Evolutionary conservation across 2,329 filamentous ascomycete genomes (phyloP).

Genomic region (Beauveria caledonica): DNA sequence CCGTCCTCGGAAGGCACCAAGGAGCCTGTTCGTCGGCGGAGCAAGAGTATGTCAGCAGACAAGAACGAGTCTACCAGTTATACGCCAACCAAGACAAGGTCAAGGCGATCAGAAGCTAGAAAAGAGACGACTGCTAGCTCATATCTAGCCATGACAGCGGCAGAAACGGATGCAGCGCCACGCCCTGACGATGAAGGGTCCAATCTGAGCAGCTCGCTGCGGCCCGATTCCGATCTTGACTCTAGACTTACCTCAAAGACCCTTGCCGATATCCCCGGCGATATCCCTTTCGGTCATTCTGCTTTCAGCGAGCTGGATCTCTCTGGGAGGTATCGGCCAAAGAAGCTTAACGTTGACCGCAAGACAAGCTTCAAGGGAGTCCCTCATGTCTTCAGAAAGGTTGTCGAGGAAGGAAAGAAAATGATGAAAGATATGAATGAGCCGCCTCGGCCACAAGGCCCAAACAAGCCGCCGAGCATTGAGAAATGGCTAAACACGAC

Average conservation of each 20-base stretch:
- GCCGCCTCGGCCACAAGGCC: constrained; percentile 38
- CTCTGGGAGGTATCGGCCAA: constrained; percentile 34
- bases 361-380: constrained; percentile 51
- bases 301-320: constrained; percentile 59
- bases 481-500: constrained; percentile 58
- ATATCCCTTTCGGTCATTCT: constrained; percentile 57
- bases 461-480: constrained; percentile 54
- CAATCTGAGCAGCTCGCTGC: constrained; percentile 18
- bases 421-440: constrained; percentile 55
- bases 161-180: constrained; percentile 19
- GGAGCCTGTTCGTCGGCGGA: neutral
- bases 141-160: neutral
- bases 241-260: constrained; percentile 39
- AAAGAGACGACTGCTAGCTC: constrained; percentile 14
- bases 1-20: constrained; percentile 9
- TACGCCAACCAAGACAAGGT: constrained; percentile 31
- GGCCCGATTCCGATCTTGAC: constrained; percentile 24
- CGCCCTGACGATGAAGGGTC: constrained; percentile 24
- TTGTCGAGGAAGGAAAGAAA: constrained; percentile 56
- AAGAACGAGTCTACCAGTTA: constrained; percentile 22
- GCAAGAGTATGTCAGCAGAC: constrained; percentile 2
- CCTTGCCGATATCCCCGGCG: constrained; percentile 44
- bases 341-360: constrained; percentile 40
- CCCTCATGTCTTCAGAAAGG: constrained; percentile 57
- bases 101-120: constrained; percentile 17